Base-by-base conservation (phyloP, 345 rosid genomes). In the Zanthoxylum bungeanum region DNA sequence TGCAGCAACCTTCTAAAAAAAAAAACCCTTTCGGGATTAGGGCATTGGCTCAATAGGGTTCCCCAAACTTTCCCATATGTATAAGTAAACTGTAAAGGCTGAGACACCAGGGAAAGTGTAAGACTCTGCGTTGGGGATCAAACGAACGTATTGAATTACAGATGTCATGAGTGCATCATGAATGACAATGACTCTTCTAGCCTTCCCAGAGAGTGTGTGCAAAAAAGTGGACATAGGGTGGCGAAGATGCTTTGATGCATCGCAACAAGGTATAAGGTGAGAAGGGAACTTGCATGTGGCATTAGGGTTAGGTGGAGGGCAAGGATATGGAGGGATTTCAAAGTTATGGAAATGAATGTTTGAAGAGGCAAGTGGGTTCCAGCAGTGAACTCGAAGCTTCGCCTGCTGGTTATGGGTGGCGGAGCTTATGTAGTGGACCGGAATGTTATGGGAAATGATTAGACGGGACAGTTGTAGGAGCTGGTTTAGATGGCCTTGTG, bases 401-500 rank as follows among this genome's bases (percentile, higher is more conserved):
- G 83, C 87, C 66, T 83, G 85, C 42, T 72, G 83, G 76, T 75
- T 83, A 81, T 83, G 85, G 76, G 72, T 51, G 68, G 85, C 60
- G 63, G 83, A 37, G 63, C 80, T 60, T 10, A 80, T 72, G 64
- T 75, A 86, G 73, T 83, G 84, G 76, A 86, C 81, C 7, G 82
- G 78, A 61, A 81, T 66, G 65, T 69, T 52, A 68, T 79, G 64
- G 73, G 80, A 66, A 7, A 76, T 72, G 67, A 83, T 14, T 53
- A 79, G 80, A 50, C 82, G 67, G 60, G 87, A 86, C 60, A 86
- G 87, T 0, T 85, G 87, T 65, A 86, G 85, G 53, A 86, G 84
- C 58, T 83, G 89, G 74, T 83, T 83, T 42, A 86, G 83, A 55
- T 86, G 89, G 68, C 87, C 89, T 50, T 86, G 87, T 7, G 84